phyloP scores from a whole-genome alignment of 148 eudicot genomes.

The Mesembryanthemum crystallinum region DNA sequence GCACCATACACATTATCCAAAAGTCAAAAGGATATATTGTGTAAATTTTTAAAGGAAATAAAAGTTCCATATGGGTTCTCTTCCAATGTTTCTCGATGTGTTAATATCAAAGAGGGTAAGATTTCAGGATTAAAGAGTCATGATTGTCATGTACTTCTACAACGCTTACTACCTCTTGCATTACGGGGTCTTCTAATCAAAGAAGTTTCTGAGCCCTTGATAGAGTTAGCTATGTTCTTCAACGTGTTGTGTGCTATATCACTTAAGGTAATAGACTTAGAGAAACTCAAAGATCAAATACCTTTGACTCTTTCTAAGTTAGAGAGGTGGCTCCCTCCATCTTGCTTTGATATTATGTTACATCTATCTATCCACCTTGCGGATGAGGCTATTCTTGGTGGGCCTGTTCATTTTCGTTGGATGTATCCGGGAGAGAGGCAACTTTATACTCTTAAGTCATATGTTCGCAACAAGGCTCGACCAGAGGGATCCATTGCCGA shows the following conservation, averaged over 20 bases:
- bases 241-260: not conserved
- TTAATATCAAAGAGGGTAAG: not conserved
- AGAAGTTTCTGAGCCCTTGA: not conserved
- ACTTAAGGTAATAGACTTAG: not conserved
- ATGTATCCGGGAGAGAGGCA: not conserved
- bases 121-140: not conserved
- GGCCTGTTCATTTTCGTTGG: not conserved
- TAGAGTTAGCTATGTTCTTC: not conserved
- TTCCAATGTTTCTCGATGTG: not conserved
- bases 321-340: not conserved
- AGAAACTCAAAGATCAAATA: not conserved
- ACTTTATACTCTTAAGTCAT: not conserved
- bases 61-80: not conserved
- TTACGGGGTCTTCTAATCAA: not conserved
- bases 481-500: not conserved
- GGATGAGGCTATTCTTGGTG: not conserved
- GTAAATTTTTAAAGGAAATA: not conserved
- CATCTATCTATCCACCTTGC: not conserved
- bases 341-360: not conserved
- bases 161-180: not conserved
- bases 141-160: not conserved
- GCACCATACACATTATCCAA: not conserved
- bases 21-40: not conserved
- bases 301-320: not conserved
- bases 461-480: not conserved